phyloP scores from a whole-genome alignment of 495 filamentous ascomycete genomes.

The Neurospora tetraspora region DNA sequence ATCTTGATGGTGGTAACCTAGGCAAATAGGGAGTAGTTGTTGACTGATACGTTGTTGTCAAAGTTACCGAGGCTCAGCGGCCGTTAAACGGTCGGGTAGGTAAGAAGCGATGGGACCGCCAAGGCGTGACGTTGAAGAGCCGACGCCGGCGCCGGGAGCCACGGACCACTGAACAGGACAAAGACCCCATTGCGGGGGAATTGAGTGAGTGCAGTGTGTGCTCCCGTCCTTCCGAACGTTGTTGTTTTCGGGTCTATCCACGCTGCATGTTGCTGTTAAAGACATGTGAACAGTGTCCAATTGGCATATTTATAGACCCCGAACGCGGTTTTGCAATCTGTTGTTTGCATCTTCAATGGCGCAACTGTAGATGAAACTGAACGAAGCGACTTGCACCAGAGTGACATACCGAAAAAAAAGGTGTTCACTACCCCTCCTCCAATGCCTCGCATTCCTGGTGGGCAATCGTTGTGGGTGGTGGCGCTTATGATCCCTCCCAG shows the following conservation, averaged over 20 bases:
- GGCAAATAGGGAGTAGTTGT: not conserved
- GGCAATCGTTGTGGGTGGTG: not conserved
- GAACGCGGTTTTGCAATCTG: not conserved
- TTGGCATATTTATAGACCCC: not conserved
- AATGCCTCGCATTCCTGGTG: not conserved
- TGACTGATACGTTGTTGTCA: not conserved
- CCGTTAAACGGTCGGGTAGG: not conserved
- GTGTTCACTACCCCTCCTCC: not conserved
- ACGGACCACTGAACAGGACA: not conserved
- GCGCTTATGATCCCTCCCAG: not conserved
- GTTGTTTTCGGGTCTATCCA: not conserved
- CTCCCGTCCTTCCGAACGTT: not conserved
- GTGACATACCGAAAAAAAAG: not conserved
- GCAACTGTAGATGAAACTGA: not conserved
- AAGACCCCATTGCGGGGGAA: not conserved
- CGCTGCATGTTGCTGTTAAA: not conserved
- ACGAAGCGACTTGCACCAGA: not conserved
- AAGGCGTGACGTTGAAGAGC: not conserved
- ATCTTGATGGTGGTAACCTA: not conserved
- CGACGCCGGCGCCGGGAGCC: not conserved
- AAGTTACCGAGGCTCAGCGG: slow-evolving; percentile 4
- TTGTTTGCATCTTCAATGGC: not conserved
- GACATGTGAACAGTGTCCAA: not conserved
- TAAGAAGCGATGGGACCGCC: not conserved
- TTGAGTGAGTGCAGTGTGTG: not conserved